Evolutionary conservation across 805 yeast genomes (phyloP).

Genomic region (Diddensiella santjacobensis): DNA sequence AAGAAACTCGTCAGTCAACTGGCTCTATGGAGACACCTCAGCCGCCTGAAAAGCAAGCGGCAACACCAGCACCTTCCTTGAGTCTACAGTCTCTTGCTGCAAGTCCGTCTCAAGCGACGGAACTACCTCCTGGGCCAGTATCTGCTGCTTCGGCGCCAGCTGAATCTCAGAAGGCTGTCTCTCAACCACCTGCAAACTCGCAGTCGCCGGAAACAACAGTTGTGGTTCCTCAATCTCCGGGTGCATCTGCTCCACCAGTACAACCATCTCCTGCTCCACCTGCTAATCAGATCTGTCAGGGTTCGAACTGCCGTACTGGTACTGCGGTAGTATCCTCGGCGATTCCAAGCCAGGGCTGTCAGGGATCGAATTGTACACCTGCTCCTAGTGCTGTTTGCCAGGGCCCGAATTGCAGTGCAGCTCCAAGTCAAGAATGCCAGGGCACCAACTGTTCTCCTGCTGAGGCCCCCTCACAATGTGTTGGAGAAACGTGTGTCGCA

Average conservation of each 20-base stretch:
- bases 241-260: neutral
- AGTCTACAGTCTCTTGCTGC: too few relatives aligned
- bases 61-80: too few relatives aligned
- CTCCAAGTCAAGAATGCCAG: neutral
- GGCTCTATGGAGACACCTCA: too few relatives aligned
- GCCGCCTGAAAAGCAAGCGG: too few relatives aligned
- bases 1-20: too few relatives aligned
- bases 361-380: neutral
- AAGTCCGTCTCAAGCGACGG: too few relatives aligned
- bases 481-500: neutral
- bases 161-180: too few relatives aligned
- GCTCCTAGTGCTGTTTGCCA: too few relatives aligned
- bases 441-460: neutral
- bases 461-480: neutral
- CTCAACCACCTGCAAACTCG: too few relatives aligned
- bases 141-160: too few relatives aligned
- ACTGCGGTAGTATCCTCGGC: slow-evolving; percentile 2
- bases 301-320: slow-evolving; percentile 1
- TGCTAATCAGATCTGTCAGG: neutral
- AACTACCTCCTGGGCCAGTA: too few relatives aligned
- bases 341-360: neutral
- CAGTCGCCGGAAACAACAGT: neutral
- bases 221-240: neutral
- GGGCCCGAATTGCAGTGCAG: slow-evolving; percentile 2
- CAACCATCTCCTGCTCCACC: slow-evolving; percentile 1